phyloP scores from a whole-genome alignment of 352 stramenopile species.

The Achlya hypogyna region DNA sequence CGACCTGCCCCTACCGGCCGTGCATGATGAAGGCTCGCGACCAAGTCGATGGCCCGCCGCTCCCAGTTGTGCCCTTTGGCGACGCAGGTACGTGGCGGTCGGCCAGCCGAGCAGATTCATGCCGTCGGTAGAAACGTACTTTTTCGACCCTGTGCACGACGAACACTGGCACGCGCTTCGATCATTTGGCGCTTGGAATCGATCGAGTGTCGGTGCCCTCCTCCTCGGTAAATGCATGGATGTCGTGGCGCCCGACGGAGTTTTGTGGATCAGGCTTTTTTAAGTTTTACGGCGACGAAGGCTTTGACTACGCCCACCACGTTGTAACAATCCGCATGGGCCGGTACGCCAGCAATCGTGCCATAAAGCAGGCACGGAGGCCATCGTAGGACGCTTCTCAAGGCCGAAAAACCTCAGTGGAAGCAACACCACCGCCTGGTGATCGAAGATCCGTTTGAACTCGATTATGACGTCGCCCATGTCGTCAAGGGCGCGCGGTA shows the following conservation, averaged over 20 bases:
- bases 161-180: conserved; percentile 36
- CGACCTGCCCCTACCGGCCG: neutral
- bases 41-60: neutral
- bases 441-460: conserved; percentile 99
- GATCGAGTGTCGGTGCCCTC: conserved; percentile 46
- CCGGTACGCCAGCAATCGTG: conserved; percentile 16
- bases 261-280: conserved; percentile 46
- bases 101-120: neutral
- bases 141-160: conserved; percentile 52
- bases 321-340: conserved; percentile 66
- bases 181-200: conserved; percentile 40
- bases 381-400: conserved; percentile 32
- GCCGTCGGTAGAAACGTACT: conserved; percentile 61
- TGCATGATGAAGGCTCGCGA: neutral
- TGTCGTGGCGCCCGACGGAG: too few species aligned
- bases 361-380: too few species aligned
- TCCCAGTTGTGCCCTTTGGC: neutral
- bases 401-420: conserved; percentile 75
- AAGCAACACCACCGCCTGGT: conserved; percentile 66
- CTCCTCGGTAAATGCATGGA: conserved; percentile 21
- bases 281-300: conserved; percentile 51
- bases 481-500: conserved; percentile 87
- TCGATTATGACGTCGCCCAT: conserved; percentile 95
- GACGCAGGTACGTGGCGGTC: neutral
- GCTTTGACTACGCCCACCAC: conserved; percentile 55